Conservation (phyloP, 2,329 filamentous ascomycete species). For the Tolypocladium inflatum region DNA sequence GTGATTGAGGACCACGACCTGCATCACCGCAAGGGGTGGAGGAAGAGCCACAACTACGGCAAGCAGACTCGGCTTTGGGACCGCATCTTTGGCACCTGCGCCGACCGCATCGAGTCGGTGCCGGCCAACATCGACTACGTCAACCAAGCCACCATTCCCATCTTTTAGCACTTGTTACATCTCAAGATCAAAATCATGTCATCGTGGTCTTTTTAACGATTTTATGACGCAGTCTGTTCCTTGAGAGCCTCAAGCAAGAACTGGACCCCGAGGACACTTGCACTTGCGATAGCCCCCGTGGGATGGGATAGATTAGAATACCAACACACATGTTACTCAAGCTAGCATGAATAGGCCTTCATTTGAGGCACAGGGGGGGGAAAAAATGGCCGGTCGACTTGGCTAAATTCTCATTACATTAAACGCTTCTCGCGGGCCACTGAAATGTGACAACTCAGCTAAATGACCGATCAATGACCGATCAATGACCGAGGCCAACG, state of each 20-base stretch:
- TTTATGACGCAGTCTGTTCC: neutral
- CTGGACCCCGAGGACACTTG: too few relatives aligned
- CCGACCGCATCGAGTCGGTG: constrained; percentile 23
- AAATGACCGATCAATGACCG: too few relatives aligned
- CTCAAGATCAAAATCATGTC: neutral
- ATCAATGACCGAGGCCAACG: too few relatives aligned
- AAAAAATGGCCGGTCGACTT: too few relatives aligned
- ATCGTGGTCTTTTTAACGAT: neutral
- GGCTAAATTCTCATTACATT: too few relatives aligned
- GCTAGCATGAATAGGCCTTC: too few relatives aligned
- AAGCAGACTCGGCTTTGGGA: constrained; percentile 29
- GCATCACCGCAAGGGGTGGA: constrained; percentile 27
- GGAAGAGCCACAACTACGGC: constrained; percentile 26
- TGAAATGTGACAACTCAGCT: too few relatives aligned
- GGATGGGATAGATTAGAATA: neutral
- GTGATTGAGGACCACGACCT: constrained; percentile 31
- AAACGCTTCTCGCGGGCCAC: too few relatives aligned
- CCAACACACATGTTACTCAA: neutral
- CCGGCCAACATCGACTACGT: constrained; percentile 20
- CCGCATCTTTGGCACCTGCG: constrained; percentile 23
- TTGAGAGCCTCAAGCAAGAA: neutral
- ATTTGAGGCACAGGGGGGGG: too few relatives aligned
- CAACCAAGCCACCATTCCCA: constrained; percentile 15
- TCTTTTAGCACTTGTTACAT: constrained; percentile 6
- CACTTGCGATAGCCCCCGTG: neutral